Evolutionary conservation across 306 rosid species (phyloP), one percentile per base, ranked within the genome.

Genomic region (Carpinus viminea): DNA sequence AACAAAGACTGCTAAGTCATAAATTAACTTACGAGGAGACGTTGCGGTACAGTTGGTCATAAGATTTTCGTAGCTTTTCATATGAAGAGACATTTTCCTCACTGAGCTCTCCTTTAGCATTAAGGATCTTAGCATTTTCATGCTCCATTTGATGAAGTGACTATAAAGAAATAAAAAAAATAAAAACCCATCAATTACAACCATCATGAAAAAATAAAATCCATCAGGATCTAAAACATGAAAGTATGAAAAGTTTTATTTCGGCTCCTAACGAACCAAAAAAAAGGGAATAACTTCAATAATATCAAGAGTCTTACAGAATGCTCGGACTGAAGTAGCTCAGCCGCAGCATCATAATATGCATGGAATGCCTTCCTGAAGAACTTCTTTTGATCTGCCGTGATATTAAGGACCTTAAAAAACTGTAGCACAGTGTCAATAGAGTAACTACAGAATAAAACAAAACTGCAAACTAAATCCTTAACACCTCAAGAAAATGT

Each of bases 21-120:
- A 73, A 75, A 85, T 21, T 48, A 80, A 87, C 97, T 96, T 88
- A 96, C 99, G 98, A 87, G 72, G 99, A 90, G 84, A 96, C 85
- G 72, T 93, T 93, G 82, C 98, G 94, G 74, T 83, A 96, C 86
- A 93, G 84, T 55, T 89, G 93, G 74, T 96, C 99, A 82, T 87
- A 91, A 75, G 99, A 96, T 86, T 96, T 96, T 46, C 99, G 96
- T 78, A 96, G 89, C 88, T 96, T 96, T 85, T 96, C 98, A 81
- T 96, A 93, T 76, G 98, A 84, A 45, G 97, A 76, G 55, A 85
- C 86, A 84, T 87, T 93, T 80, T 96, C 98, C 31, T 96, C 99
- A 82, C 90, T 91, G 69, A 96, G 97, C 83, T 96, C 98, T 72
- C 99, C 99, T 85, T 90, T 96, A 62, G 99, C 99, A 83, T 90